Evolutionary conservation across 345 rosid genomes (phyloP), one percentile per base, ranked within the genome.

Genomic region (Geranium rotundifolium): DNA sequence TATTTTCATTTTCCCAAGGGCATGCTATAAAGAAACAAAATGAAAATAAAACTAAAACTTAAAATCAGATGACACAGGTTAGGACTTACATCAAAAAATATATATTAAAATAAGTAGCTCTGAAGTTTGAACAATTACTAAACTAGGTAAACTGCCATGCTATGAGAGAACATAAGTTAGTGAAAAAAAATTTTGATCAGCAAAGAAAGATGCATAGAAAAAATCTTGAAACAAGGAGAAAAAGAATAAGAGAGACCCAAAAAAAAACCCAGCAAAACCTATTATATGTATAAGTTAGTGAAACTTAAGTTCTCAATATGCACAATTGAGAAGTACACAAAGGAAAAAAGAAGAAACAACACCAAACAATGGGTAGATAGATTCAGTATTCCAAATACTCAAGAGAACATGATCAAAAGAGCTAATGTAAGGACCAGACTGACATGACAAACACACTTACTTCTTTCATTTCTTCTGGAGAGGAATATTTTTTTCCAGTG

Each of bases 381-480:
- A 34, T 3, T n/a, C 37, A 31, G 37, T 31, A 31, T 31, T 31
- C 37, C 37, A 41, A 41, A 41, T 41, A 60, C 3, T n/a, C 13
- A 60, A 16, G 20, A 60, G 65, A 0, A 31, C 7, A 19, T 31
- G 7, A 31, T 31, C 17, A 23, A 8, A 41, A 17, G 30, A 39
- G 7, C 29, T 23, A 19, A n/a, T n/a, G 29, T n/a, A 18, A 16
- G 18, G 19, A 19, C 46, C 19, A 13, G 19, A 63, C 30, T 37
- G 67, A 65, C 16, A 49, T 55, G 6, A 49, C 66, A 31, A 31
- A 31, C 37, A 31, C 15, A 19, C 59, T n/a, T 65, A 87, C 99
- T 84, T 86, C 80, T 72, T 85, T 88, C 88, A 80, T 81, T 81
- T 92, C 95, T 73, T 89, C 97, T 5, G 87, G 71, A 16, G 85